Evolutionary conservation across 2,329 filamentous ascomycete genomes (phyloP).

Genomic region (Basipetospora sp.): DNA sequence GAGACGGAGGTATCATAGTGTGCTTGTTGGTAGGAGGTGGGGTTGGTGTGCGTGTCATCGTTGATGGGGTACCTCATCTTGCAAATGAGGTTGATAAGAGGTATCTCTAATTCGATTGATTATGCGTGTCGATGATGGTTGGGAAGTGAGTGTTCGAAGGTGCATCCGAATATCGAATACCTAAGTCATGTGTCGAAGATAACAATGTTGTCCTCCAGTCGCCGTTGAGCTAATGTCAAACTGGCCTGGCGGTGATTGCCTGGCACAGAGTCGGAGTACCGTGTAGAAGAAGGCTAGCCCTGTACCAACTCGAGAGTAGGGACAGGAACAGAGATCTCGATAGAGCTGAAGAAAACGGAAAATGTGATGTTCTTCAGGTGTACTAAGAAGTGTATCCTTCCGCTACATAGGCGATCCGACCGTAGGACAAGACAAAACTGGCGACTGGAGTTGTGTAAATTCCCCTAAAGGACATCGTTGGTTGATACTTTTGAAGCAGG

Average conservation of each 20-base stretch:
- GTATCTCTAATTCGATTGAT: no score
- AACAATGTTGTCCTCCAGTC: slow-evolving; percentile 15
- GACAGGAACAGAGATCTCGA: slow-evolving; percentile 23
- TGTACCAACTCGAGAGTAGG: slow-evolving; percentile 23
- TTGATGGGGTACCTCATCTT: slow-evolving; percentile 44
- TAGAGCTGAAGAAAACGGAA: slow-evolving; percentile 25
- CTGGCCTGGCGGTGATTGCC: slow-evolving; percentile 19
- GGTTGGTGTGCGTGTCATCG: slow-evolving; percentile 37
- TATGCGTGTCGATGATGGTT: no score
- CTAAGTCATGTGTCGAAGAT: no score
- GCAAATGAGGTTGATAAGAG: slow-evolving; percentile 12
- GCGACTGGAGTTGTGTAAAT: slow-evolving; percentile 42
- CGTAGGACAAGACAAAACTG: slow-evolving; percentile 46
- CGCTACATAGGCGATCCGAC: slow-evolving; percentile 32
- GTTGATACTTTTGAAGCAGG: slow-evolving; percentile 14
- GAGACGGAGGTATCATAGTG: slow-evolving; percentile 48
- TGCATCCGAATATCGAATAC: no score
- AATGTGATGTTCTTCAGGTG: slow-evolving; percentile 26
- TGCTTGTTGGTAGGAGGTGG: slow-evolving; percentile 23
- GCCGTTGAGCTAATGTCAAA: slow-evolving; percentile 19
- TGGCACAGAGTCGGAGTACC: slow-evolving; percentile 17
- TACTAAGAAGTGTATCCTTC: slow-evolving; percentile 28
- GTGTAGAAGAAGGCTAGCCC: slow-evolving; percentile 22
- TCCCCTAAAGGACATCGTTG: slow-evolving; percentile 44
- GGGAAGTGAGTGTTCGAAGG: no score